phyloP scores from a whole-genome alignment of 495 filamentous ascomycete species.

The Xylaria bambusicola region DNA sequence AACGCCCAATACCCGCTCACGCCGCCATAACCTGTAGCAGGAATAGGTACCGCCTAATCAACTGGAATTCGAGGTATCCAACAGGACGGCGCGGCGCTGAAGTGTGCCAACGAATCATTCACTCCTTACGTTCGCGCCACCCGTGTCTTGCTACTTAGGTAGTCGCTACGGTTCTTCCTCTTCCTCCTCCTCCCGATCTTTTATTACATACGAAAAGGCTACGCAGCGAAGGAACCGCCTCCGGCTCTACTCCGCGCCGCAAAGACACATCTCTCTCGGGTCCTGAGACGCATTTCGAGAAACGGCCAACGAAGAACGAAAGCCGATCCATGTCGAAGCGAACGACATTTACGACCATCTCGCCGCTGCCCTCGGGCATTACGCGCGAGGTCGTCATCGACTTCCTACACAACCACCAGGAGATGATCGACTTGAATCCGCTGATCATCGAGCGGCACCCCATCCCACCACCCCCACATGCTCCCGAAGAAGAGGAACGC shows the following conservation, averaged over 20 bases:
- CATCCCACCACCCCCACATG: slow-evolving; percentile 62
- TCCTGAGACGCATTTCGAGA: background rate
- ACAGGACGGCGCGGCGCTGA: no score
- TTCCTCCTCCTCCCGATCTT: no score
- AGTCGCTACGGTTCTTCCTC: background rate
- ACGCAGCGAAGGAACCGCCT: background rate
- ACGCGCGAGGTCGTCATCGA: slow-evolving; percentile 66
- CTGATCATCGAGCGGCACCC: slow-evolving; percentile 69
- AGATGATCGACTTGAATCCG: slow-evolving; percentile 82
- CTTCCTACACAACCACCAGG: slow-evolving; percentile 69
- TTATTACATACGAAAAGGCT: no score
- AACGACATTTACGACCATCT: slow-evolving; percentile 67
- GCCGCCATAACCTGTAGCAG: no score
- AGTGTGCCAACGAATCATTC: background rate
- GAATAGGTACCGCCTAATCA: no score
- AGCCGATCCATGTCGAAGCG: slow-evolving; percentile 51
- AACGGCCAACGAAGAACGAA: background rate
- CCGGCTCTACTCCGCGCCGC: no score
- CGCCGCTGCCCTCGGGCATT: slow-evolving; percentile 67
- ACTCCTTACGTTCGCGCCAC: background rate
- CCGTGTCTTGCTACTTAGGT: background rate
- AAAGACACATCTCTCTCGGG: background rate
- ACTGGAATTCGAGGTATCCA: no score
- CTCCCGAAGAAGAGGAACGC: slow-evolving; percentile 64
- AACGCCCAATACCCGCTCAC: no score